Base-by-base conservation (phyloP, 2,329 filamentous ascomycete genomes). In the Cucurbitaria berberidis region DNA sequence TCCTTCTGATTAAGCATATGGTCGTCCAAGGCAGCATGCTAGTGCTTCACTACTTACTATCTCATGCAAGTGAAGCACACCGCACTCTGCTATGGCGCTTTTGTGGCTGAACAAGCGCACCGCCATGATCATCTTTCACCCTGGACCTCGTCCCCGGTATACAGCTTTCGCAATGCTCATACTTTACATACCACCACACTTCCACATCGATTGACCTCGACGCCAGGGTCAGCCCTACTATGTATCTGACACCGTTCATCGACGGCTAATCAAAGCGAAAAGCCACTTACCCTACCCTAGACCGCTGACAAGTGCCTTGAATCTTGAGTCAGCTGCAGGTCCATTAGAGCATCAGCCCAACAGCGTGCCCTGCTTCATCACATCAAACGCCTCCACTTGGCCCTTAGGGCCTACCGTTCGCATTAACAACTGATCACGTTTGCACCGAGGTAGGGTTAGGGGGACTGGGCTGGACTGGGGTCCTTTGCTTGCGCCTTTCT, bases 301-400 rank as follows among this genome's bases (percentile, higher is more conserved):
- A 48, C 53, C 49, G 53, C 53, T 62, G 56, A 62, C 46, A 53
- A 5, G 42, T 32, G 34, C 42, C 36, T 42, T 16, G 29, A 21
- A 34, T 57, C 54, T 46, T 64, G n/a, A n/a, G 62, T 67, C 64
- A 67, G 64, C 62, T 67, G 64, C 64, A 67, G 63, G 61, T 66
- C 55, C 61, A 26, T 53, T 51, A 18, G 18, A 21, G 43, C 42
- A 54, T 52, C 54, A 55, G 51, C 59, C 51, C 58, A 59, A 50
- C 32, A 36, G 42, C 46, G 24, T 49, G 34, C 52, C 54, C 50
- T 51, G 30, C 41, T 34, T 13, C 27, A 34, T 38, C 42, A 29
- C 24, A 43, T 32, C 35, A 24, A 49, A 26, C 5, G 41, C 34
- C 45, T 38, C 16, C 46, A 32, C 27, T 45, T 45, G 45, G 35